phyloP scores from a whole-genome alignment of 1,139 yeast species.

The Suhomyces panamericanus region DNA sequence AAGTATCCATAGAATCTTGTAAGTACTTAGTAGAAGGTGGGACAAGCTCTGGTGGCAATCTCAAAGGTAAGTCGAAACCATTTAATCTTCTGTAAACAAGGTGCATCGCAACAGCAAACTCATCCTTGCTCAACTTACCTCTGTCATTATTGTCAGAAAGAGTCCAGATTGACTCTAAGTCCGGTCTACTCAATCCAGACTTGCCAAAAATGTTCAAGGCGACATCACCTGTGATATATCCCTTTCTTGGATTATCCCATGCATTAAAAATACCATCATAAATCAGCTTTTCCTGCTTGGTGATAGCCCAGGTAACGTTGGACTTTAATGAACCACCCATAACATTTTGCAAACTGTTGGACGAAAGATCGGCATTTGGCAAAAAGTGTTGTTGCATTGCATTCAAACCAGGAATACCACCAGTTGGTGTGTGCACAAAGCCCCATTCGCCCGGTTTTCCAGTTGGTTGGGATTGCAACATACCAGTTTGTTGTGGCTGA shows the following conservation, averaged over 20 bases:
- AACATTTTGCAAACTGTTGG: slow-evolving; percentile 46
- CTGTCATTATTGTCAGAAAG: slow-evolving; percentile 68
- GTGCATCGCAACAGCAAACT: slow-evolving; percentile 84
- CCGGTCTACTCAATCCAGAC: slow-evolving; percentile 82
- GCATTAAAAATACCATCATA: slow-evolving; percentile 87
- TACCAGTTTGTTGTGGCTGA: slow-evolving; percentile 46
- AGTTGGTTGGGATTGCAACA: slow-evolving; percentile 55
- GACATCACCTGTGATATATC: slow-evolving; percentile 74
- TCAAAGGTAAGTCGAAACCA: slow-evolving; percentile 70
- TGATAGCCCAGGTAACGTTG: slow-evolving; percentile 72
- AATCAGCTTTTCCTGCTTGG: slow-evolving; percentile 81
- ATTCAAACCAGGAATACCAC: slow-evolving; percentile 74
- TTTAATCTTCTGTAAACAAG: slow-evolving; percentile 72
- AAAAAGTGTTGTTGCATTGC: slow-evolving; percentile 75
- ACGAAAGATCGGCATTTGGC: slow-evolving; percentile 54
- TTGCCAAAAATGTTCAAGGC: slow-evolving; percentile 88
- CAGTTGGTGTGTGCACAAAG: slow-evolving; percentile 68
- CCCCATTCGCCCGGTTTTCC: slow-evolving; percentile 88
- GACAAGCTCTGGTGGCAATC: slow-evolving; percentile 69
- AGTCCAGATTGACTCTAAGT: slow-evolving; percentile 89
- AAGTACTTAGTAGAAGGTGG: slow-evolving; percentile 76
- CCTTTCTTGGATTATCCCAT: slow-evolving; percentile 73
- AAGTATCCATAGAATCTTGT: slow-evolving; percentile 44
- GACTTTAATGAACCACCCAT: slow-evolving; percentile 54
- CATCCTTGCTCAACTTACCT: slow-evolving; percentile 74